Conservation (phyloP, 1,284 basidiomycete genomes). For the Apiotrichum gamsii region DNA sequence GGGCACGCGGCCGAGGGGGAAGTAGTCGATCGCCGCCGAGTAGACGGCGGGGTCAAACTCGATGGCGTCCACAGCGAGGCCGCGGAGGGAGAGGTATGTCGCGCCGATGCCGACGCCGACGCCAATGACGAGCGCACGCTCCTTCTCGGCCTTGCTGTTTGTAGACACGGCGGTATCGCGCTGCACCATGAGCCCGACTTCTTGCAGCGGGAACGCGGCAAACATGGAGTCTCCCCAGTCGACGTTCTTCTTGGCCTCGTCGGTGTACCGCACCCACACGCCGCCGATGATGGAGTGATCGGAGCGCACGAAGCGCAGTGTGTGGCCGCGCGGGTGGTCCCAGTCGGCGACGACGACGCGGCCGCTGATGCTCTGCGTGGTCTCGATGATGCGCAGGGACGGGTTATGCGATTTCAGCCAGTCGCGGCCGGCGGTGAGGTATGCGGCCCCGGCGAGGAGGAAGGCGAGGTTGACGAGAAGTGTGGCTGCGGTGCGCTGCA, state of each 20-base stretch:
- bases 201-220: conserved; percentile 74
- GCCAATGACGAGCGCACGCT: conserved; percentile 50
- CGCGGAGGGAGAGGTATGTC: conserved; percentile 62
- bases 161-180: conserved; percentile 7
- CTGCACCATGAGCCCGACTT: conserved; percentile 64
- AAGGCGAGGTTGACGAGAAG: no score
- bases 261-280: conserved; percentile 59
- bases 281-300: conserved; percentile 85
- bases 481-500: no score
- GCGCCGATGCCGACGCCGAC: conserved; percentile 77
- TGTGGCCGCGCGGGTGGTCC: conserved; percentile 53
- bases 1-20: conserved; percentile 62
- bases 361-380: conserved; percentile 64
- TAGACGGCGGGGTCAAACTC: conserved; percentile 87
- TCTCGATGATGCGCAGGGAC: conserved; percentile 6
- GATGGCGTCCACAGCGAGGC: conserved; percentile 50
- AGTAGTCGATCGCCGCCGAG: conserved; percentile 67
- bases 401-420: no score
- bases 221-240: conserved; percentile 63
- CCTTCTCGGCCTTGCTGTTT: not conserved
- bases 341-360: conserved; percentile 68
- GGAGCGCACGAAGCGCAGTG: conserved; percentile 71
- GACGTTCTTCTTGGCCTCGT: conserved; percentile 36
- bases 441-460: no score
- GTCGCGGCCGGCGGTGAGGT: not conserved